Percentiles rank a stretch among this genome's conserved stretches.
These are phyloP conservation scores for Phialophora expanda DNA, from an alignment of 2,329 filamentous ascomycete genomes.

Conservation along the genomic window DNA sequence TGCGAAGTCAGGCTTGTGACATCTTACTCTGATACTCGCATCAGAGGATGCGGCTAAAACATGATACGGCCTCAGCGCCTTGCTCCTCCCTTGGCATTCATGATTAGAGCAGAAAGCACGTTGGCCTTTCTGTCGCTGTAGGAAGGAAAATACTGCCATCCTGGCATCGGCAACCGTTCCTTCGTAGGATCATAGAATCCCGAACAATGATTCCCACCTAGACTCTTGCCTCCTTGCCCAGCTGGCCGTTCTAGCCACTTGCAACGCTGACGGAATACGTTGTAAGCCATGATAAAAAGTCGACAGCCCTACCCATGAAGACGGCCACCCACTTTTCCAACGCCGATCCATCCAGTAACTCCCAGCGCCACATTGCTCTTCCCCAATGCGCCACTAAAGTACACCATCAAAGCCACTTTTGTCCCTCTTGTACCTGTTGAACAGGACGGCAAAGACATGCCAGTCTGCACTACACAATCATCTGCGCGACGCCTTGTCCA, in stretches of 20 bases:
- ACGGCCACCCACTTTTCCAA: slow-evolving; percentile 3
- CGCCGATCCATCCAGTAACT: slow-evolving; percentile 10
- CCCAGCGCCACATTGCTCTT: slow-evolving; percentile 12
- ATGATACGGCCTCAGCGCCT: neutral
- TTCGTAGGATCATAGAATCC: neutral
- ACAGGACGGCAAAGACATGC: neutral
- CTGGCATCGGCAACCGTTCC: neutral
- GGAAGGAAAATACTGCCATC: neutral
- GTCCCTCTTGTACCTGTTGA: neutral
- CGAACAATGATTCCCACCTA: neutral
- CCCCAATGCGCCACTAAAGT: slow-evolving; percentile 18
- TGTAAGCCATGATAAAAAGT: slow-evolving; percentile 3
- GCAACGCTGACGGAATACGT: neutral
- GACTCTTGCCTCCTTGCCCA: neutral
- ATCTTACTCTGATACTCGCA: neutral
- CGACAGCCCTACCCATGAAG: slow-evolving; percentile 8
- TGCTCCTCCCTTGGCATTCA: neutral
- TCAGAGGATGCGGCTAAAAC: neutral
- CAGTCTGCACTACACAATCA: slow-evolving; percentile 36
- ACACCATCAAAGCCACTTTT: slow-evolving; percentile 25
- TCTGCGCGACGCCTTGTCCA: slow-evolving; percentile 64
- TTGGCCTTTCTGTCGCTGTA: neutral
- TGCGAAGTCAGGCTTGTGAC: neutral
- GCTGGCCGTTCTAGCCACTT: neutral
- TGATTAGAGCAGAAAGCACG: neutral